phyloP scores from a whole-genome alignment of 768 basidiomycete species.

The Mycena leptocephala region DNA sequence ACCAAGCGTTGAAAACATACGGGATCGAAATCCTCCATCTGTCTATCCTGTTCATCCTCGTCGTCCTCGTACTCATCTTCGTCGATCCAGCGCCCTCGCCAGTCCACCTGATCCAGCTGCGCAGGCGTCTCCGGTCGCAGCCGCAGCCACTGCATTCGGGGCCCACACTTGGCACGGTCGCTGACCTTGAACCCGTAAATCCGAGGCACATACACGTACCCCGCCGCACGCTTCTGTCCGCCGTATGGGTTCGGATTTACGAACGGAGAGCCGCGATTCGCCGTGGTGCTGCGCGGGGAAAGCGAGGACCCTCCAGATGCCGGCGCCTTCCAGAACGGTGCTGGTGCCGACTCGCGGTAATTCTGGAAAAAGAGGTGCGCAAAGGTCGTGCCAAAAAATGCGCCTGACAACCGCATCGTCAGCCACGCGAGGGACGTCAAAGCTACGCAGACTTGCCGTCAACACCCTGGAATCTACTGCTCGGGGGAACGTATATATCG shows the following conservation, averaged over 20 bases:
- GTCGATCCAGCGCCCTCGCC: conserved; percentile 91
- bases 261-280: conserved; percentile 68
- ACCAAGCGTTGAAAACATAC: conserved; percentile 59
- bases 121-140: conserved; percentile 85
- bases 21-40: conserved; percentile 91
- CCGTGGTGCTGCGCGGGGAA: conserved; percentile 67
- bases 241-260: conserved; percentile 92
- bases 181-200: conserved; percentile 99
- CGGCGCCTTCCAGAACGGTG: conserved; percentile 90
- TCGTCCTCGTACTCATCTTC: conserved; percentile 75
- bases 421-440: conserved; percentile 19
- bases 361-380: conserved; percentile 98
- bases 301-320: conserved; percentile 72
- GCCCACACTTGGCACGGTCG: conserved; percentile 94
- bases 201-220: conserved; percentile 90
- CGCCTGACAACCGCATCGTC: conserved; percentile 68
- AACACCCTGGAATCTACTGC: conserved; percentile 94
- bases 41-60: conserved; percentile 81
- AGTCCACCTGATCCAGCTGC: conserved; percentile 92
- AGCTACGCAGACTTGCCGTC: conserved; percentile 78
- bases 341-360: conserved; percentile 95
- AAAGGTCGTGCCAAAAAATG: conserved; percentile 99
- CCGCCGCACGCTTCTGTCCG: conserved; percentile 90
- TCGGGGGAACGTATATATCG: conserved; percentile 96
- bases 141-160: conserved; percentile 97